phyloP scores from a whole-genome alignment of 1,139 yeast species.

The Yamadazyma atmosphaerica region DNA sequence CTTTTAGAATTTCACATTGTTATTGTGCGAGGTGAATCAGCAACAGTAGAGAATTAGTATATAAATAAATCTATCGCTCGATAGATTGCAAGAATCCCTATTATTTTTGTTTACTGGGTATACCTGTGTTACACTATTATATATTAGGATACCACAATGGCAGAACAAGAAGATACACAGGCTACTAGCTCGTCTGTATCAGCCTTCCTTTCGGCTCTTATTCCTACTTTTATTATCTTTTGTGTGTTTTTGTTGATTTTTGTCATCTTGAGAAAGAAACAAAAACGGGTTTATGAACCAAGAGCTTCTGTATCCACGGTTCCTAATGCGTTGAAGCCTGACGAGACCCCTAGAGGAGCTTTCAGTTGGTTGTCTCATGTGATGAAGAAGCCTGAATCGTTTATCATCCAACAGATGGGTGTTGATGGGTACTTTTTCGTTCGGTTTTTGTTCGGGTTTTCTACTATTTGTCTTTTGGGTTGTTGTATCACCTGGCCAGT shows the following conservation, averaged over 20 bases:
- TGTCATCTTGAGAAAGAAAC: slow-evolving; percentile 61
- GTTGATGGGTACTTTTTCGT: slow-evolving; percentile 87
- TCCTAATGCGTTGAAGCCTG: slow-evolving; percentile 48
- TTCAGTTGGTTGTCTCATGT: slow-evolving; percentile 57
- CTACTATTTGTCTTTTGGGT: slow-evolving; percentile 60
- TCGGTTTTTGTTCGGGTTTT: slow-evolving; percentile 69
- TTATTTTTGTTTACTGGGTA: not conserved
- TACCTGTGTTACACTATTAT: not conserved
- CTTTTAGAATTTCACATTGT: not conserved
- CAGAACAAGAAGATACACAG: slow-evolving; percentile 4
- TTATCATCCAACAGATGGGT: slow-evolving; percentile 76
- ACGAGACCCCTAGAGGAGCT: slow-evolving; percentile 55
- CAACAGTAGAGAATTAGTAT: not conserved
- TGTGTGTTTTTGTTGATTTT: slow-evolving; percentile 57
- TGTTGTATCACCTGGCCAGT: slow-evolving; percentile 72
- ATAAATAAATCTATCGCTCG: not conserved
- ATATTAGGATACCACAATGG: slow-evolving; percentile 6
- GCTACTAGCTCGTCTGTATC: slow-evolving; percentile 36
- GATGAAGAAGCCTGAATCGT: slow-evolving; percentile 59
- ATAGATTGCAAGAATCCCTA: not conserved
- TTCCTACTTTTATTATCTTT: slow-evolving; percentile 50
- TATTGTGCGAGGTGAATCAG: not conserved
- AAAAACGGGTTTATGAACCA: slow-evolving; percentile 80
- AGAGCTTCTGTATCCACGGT: slow-evolving; percentile 51
- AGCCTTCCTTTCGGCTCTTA: slow-evolving; percentile 39